phyloP scores from a whole-genome alignment of 768 basidiomycete genomes.

The Mycena vitilis region DNA sequence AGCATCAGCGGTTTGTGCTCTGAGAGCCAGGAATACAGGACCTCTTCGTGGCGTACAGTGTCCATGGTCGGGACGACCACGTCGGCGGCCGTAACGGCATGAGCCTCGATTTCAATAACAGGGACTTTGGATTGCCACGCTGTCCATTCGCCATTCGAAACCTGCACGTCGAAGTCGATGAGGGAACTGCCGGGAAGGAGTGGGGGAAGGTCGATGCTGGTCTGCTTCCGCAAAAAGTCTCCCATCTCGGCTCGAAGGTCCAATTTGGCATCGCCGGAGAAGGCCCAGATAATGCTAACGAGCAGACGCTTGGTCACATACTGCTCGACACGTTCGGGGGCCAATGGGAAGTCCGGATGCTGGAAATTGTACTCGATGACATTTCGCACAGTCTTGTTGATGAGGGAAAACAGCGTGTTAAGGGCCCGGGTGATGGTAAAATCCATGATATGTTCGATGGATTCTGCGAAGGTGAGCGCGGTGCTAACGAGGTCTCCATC shows the following conservation, averaged over 20 bases:
- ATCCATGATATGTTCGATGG: slow-evolving; percentile 99
- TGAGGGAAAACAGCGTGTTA: slow-evolving; percentile 94
- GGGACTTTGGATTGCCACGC: slow-evolving; percentile 95
- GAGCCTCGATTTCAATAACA: slow-evolving; percentile 95
- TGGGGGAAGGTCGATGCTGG: slow-evolving; percentile 90
- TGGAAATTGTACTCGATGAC: slow-evolving; percentile 95
- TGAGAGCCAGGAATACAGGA: slow-evolving; percentile 97
- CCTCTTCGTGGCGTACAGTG: slow-evolving; percentile 98
- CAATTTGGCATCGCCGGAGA: slow-evolving; percentile 95
- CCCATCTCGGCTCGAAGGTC: slow-evolving; percentile 92
- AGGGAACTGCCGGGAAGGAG: slow-evolving; percentile 82
- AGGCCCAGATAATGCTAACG: slow-evolving; percentile 96
- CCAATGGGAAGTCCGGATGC: slow-evolving; percentile 94
- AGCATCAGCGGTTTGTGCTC: slow-evolving; percentile 99
- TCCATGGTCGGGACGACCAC: slow-evolving; percentile 99
- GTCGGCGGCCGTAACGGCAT: slow-evolving; percentile 94
- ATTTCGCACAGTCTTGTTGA: slow-evolving; percentile 96
- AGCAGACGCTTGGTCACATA: slow-evolving; percentile 92
- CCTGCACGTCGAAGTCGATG: slow-evolving; percentile 95
- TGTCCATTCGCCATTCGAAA: slow-evolving; percentile 87
- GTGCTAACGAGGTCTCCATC: slow-evolving; percentile 84
- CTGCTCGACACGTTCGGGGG: slow-evolving; percentile 86
- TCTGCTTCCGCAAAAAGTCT: slow-evolving; percentile 84
- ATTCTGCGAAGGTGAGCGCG: slow-evolving; percentile 82
- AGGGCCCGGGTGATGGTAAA: slow-evolving; percentile 93